Percentiles rank a stretch among this genome's conserved stretches.
Conservation (phyloP, 2,329 filamentous ascomycete genomes). For the Magnaporthiopsis rhizophila region DNA sequence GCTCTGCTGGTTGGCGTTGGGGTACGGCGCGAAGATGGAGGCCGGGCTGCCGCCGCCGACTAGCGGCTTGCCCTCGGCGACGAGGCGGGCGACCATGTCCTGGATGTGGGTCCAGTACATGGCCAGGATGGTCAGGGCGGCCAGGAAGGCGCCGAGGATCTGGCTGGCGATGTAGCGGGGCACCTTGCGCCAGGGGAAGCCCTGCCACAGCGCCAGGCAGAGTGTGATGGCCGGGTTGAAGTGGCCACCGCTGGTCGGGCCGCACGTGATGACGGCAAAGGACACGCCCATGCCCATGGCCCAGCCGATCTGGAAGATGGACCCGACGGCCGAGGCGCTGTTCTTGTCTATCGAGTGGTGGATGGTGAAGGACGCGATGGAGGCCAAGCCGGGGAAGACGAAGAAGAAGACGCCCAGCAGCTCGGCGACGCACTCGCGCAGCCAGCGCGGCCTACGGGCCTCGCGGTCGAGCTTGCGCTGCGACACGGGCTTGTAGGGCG, state of each 20-base stretch:
- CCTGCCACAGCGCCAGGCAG: constrained; percentile 42
- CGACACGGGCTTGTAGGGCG: constrained; percentile 40
- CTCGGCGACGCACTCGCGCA: constrained; percentile 48
- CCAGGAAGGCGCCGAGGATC: constrained; percentile 47
- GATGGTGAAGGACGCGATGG: constrained; percentile 41
- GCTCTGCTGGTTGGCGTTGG: constrained; percentile 39
- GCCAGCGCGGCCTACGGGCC: constrained; percentile 40
- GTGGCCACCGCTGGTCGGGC: constrained; percentile 40
- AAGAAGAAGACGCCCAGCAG: constrained; percentile 51
- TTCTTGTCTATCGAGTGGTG: constrained; percentile 29
- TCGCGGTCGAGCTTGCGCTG: constrained; percentile 48
- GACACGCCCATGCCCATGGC: constrained; percentile 50
- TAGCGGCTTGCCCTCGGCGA: constrained; percentile 24
- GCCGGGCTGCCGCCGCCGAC: constrained; percentile 39
- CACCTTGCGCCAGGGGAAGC: constrained; percentile 51
- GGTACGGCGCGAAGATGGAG: constrained; percentile 47
- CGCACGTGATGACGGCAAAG: constrained; percentile 51
- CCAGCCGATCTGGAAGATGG: constrained; percentile 46
- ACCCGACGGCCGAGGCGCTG: constrained; percentile 28
- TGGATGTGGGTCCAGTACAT: constrained; percentile 44
- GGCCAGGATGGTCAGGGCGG: constrained; percentile 44
- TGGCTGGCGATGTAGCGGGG: constrained; percentile 49
- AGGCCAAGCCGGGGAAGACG: constrained; percentile 45
- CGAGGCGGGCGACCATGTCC: constrained; percentile 17
- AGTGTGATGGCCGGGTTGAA: constrained; percentile 45